Evolutionary conservation across 164 flowering plant species (phyloP).

Genomic region (Chimonanthus praecox): DNA sequence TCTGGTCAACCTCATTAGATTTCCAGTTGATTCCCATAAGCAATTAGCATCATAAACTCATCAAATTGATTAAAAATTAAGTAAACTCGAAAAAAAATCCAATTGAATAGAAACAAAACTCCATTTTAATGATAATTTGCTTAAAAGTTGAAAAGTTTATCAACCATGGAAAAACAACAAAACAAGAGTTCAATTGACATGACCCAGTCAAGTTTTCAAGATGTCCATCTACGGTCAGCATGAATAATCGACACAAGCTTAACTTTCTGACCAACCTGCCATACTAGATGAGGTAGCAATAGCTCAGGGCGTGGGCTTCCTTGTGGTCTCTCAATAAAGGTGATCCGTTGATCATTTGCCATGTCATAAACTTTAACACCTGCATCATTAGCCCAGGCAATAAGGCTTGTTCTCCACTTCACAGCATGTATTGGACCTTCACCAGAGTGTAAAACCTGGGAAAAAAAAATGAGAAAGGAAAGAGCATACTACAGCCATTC

Average conservation of each 20-base stretch:
- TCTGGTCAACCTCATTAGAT: no score
- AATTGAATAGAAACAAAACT: neutral
- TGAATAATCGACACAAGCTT: neutral
- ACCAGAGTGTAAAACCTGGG: constrained; percentile 89
- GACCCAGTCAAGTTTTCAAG: neutral
- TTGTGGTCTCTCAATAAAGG: constrained; percentile 93
- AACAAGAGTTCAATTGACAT: neutral
- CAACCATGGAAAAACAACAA: neutral
- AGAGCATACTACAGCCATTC: neutral
- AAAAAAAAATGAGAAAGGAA: neutral
- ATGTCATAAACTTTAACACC: constrained; percentile 97
- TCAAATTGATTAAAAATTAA: no score
- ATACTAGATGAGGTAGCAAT: constrained; percentile 86
- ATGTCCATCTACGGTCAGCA: neutral
- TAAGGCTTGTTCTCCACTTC: constrained; percentile 87
- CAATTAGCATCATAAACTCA: no score
- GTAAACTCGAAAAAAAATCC: neutral
- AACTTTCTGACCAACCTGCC: constrained; percentile 71
- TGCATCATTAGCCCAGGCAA: constrained; percentile 99
- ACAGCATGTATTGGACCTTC: constrained; percentile 98
- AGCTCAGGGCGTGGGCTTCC: constrained; percentile 91
- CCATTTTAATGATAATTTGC: neutral
- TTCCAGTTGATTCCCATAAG: no score
- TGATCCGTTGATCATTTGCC: constrained; percentile 83
- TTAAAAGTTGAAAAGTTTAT: neutral